Base-by-base conservation (phyloP, 2,329 filamentous ascomycete genomes). In the Cladosporium sp. region DNA sequence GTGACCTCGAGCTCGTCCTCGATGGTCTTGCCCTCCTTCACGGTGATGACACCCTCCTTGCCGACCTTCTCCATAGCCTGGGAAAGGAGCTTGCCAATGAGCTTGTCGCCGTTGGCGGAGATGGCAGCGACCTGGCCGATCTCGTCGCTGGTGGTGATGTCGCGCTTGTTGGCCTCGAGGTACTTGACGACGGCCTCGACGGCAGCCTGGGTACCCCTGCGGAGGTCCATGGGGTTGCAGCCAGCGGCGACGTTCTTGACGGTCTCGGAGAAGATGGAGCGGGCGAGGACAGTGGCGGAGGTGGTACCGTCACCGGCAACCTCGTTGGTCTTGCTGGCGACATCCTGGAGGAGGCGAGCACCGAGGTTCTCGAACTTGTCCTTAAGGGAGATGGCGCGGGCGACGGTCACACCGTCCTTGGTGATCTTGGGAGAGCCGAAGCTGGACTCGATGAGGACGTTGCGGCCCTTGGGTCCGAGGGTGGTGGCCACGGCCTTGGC, bases 291-390 rank as follows among this genome's bases (percentile, higher is more conserved):
- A 65, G 94, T 99, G 66, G 94, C 94, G 66, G 92, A 96, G 66
- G 94, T 99, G 70, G 94, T 99, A 79, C 94, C 94, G 77, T 99
- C 94, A 88, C 94, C 94, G 67, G 94, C 94, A 69, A 92, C 88
- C 82, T 99, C 94, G 83, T 99, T 99, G 74, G 94, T 99, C 88
- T 99, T 99, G 74, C 90, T 94, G 71, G 94, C 94, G 68, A 99
- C 94, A 78, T 99, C 94, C 81, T 97, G 92, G 69, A 99, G 86
- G 67, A 99, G 87, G 74, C 90, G 89, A 72, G 94, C 94, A 76
- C 94, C 94, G 69, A 99, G 90, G 84, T 99, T 99, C 82, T 99
- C 94, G 78, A 97, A 99, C 82, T 97, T 97, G 84, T 99, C 94
- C 84, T 99, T 87, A 66, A 99, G 86, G 65, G 85, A 86, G 72